A percentile compares a stretch with the other conserved stretches of the same genome.
These are phyloP conservation scores for Tothia fuscella DNA, from an alignment of 2,329 filamentous ascomycete genomes.

Conservation along the genomic window DNA sequence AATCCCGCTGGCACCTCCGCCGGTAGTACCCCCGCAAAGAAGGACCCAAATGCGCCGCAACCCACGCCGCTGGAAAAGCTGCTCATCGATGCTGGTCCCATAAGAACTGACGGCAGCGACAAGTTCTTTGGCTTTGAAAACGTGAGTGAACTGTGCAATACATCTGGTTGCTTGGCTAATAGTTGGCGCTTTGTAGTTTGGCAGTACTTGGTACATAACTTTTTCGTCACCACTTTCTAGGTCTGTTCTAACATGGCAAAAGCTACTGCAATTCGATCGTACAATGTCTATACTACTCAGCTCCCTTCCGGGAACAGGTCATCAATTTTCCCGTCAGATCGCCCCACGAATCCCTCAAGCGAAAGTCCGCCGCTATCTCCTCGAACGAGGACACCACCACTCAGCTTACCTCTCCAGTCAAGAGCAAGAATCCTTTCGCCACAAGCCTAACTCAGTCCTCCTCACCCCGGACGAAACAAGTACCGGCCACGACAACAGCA, in stretches of 20 bases:
- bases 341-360: slow-evolving; percentile 57
- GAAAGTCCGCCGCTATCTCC: slow-evolving; percentile 16
- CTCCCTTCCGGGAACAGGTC: slow-evolving; percentile 85
- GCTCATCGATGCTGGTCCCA: slow-evolving; percentile 67
- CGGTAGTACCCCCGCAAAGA: slow-evolving; percentile 41
- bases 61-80: slow-evolving; percentile 58
- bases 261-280: slow-evolving; percentile 99
- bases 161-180: slow-evolving; percentile 46
- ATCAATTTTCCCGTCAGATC: slow-evolving; percentile 75
- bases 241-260: slow-evolving; percentile 16
- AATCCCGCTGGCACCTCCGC: slow-evolving; percentile 5
- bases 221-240: too few species aligned
- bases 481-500: slow-evolving; percentile 42
- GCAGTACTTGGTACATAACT: slow-evolving; percentile 10
- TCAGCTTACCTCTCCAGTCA: slow-evolving; percentile 15
- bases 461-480: slow-evolving; percentile 14
- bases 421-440: slow-evolving; percentile 23
- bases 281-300: slow-evolving; percentile 92
- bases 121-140: slow-evolving; percentile 99
- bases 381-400: background rate
- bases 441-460: background rate
- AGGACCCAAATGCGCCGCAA: slow-evolving; percentile 44
- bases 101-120: slow-evolving; percentile 81
- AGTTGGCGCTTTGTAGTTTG: slow-evolving; percentile 2
- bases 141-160: slow-evolving; percentile 43